Percentiles rank a stretch among this genome's conserved stretches.
Evolutionary conservation across 2,329 filamentous ascomycete genomes (phyloP).

Genomic region (Diaporthe sp.): DNA sequence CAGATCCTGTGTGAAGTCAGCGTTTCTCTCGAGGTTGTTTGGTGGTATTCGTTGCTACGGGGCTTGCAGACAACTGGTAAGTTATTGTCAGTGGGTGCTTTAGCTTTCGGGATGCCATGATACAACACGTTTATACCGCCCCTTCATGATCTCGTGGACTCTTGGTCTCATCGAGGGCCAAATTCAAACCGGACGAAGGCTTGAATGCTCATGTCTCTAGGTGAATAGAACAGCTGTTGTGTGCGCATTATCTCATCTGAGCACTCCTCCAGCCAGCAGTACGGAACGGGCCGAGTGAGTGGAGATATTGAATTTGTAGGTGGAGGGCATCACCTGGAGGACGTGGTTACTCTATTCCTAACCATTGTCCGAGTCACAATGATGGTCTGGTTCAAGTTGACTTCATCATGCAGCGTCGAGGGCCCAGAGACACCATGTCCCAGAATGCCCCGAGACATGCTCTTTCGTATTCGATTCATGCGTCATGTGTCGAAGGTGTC

Average conservation of each 20-base stretch:
- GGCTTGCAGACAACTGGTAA: neutral
- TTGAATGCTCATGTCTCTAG: neutral
- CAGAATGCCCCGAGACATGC: slow-evolving; percentile 16
- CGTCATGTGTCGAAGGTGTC: neutral
- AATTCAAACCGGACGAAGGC: neutral
- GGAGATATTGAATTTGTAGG: too few species aligned
- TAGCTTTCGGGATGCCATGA: neutral
- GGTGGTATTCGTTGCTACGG: neutral
- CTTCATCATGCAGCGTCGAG: slow-evolving; percentile 8
- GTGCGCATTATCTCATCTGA: neutral
- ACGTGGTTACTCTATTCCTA: neutral
- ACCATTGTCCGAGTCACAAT: neutral
- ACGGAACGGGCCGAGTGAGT: neutral
- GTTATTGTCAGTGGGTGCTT: slow-evolving; percentile 1
- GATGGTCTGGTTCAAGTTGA: neutral
- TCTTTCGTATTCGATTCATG: slow-evolving; percentile 1
- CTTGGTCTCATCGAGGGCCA: neutral
- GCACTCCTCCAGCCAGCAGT: neutral
- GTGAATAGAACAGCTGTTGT: neutral
- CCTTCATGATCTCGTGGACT: neutral
- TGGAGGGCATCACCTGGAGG: neutral
- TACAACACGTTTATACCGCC: too few species aligned
- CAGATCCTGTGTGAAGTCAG: neutral
- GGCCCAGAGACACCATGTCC: neutral
- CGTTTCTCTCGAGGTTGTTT: neutral